Base-by-base conservation (phyloP, 169 alveolate species). In the Perkinsus olseni region DNA sequence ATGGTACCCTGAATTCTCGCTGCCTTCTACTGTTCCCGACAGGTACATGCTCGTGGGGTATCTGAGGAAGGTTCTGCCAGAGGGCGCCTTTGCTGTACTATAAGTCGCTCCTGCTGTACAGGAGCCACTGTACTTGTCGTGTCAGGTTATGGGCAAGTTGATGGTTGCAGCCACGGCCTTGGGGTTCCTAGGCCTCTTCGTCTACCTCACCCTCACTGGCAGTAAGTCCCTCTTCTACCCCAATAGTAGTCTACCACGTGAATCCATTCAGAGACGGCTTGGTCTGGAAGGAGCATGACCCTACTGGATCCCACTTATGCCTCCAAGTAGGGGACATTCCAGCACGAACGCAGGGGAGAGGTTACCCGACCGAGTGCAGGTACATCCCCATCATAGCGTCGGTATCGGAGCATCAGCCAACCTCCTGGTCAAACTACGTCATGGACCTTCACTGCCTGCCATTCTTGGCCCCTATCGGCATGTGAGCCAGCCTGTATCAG, bases 371-470 rank as follows among this genome's bases (percentile, higher is more conserved):
- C 11, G 50, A 11, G 50, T 40, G 50, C 94, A 96, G 96, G 95
- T 97, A 98, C 95, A 98, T 98, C 91, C 99, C 99, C 0, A 98
- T 99, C 38, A 98, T 99, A 38, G 99, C 99, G 37, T 98, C 99
- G 21, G 99, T 99, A 38, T 97, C 99, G 34, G 99, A 99, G 94
- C 99, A 99, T 95, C 99, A 99, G 95, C 99, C 99, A 36, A 97
- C 99, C n/a, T 97, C 99, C 11, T 99, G 99, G 99, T 48, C 39
- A 13, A 74, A 94, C n/a, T 95, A 95, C 38, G 39, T 95, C 28
- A 91, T 95, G 92, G 95, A 95, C 91, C 95, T 94, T 4, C 96
- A 95, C 92, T 37, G 74, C 91, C 17, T 91, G 48, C 91, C 93
- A 20, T 91, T 94, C 48, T 91, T 93, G 37, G 94, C 95, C 36